A percentile compares a stretch with the other conserved stretches of the same genome.
Evolutionary conservation across 192 early-diverging fungal species (phyloP).

Genomic region (Backusella luteola): DNA sequence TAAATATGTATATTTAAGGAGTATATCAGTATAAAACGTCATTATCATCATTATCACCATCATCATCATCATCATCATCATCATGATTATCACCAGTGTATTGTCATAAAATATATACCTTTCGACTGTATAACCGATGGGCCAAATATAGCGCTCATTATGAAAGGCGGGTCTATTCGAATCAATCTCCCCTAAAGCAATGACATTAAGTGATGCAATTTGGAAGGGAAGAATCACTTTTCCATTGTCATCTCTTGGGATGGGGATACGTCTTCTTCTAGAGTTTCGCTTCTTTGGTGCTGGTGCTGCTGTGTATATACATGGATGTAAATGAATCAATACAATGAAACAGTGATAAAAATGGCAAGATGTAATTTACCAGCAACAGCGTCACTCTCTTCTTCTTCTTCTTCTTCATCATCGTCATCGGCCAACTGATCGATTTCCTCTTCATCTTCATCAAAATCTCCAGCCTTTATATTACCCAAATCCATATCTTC

Average conservation of each 20-base stretch:
- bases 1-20: conserved; percentile 18
- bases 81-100: not conserved
- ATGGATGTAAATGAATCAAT: not conserved
- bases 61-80: not conserved
- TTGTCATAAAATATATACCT: conserved; percentile 32
- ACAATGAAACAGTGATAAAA: no score
- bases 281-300: conserved; percentile 12
- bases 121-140: conserved; percentile 71
- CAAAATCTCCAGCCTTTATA: not conserved
- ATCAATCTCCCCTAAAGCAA: conserved; percentile 58
- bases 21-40: not conserved
- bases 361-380: not conserved
- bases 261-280: conserved; percentile 2
- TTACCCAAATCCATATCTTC: conserved; percentile 1
- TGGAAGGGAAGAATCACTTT: conserved; percentile 62
- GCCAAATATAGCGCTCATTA: conserved; percentile 80
- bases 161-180: conserved; percentile 63
- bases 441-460: not conserved
- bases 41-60: not conserved
- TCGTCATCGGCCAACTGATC: conserved; percentile 17
- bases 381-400: not conserved
- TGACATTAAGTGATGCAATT: conserved; percentile 61
- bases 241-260: conserved; percentile 49
- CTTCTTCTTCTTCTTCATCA: conserved; percentile 6
- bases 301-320: not conserved